These are phyloP conservation scores for Talaromyces sp. DNA, from an alignment of 2,329 filamentous ascomycete genomes.

Conservation along the genomic window DNA sequence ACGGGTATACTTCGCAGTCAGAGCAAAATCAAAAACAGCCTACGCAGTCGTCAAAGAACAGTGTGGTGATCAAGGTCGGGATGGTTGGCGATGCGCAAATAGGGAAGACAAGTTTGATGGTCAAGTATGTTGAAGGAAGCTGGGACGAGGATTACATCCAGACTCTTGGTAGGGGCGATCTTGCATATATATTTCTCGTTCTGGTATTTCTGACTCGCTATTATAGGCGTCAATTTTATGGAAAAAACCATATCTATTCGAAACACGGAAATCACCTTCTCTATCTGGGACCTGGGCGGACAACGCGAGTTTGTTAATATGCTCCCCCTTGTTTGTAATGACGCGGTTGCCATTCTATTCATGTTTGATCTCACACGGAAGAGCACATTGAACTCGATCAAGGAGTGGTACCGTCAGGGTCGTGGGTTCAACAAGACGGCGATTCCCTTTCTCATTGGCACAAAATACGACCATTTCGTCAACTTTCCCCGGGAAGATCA, in stretches of 20 bases:
- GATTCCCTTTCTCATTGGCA: slow-evolving; percentile 95
- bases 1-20: slow-evolving; percentile 44
- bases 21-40: slow-evolving; percentile 44
- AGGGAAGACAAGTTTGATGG: slow-evolving; percentile 98
- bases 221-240: slow-evolving; percentile 93
- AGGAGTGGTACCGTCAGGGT: slow-evolving; percentile 98
- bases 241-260: slow-evolving; percentile 99
- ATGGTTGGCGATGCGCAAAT: slow-evolving; percentile 99
- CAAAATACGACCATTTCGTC: slow-evolving; percentile 99
- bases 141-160: slow-evolving; percentile 99
- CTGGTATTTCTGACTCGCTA: slow-evolving; percentile 6
- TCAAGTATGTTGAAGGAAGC: slow-evolving; percentile 98
- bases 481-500: slow-evolving; percentile 97
- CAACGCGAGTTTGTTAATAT: slow-evolving; percentile 99
- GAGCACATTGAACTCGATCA: slow-evolving; percentile 97
- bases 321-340: slow-evolving; percentile 98
- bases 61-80: slow-evolving; percentile 96
- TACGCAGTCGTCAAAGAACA: slow-evolving; percentile 44
- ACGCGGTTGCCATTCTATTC: slow-evolving; percentile 96
- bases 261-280: slow-evolving; percentile 99
- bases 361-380: slow-evolving; percentile 99
- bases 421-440: slow-evolving; percentile 99
- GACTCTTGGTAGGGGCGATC: slow-evolving; percentile 63
- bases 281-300: slow-evolving; percentile 96
- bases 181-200: not conserved